Evolutionary conservation across 306 rosid species (phyloP), one percentile per base, ranked within the genome.

Genomic region (Carpinus viminea): DNA sequence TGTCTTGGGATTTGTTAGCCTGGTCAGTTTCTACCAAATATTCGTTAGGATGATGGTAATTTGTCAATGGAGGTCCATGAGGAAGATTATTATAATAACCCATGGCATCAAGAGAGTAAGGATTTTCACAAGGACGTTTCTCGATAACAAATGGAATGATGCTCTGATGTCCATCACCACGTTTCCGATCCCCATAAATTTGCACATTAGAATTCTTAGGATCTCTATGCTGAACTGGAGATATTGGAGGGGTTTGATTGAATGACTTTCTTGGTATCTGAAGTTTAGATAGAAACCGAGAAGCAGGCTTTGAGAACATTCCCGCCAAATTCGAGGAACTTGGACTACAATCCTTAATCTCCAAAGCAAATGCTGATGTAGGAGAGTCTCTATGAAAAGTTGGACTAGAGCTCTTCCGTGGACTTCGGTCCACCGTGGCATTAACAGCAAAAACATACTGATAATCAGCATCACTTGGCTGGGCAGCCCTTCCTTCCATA

Each of bases 391-490:
- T 85, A 8, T 20, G 80, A 72, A 87, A 79, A 75, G 70, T 87
- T 61, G 93, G 92, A 85, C 88, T 76, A 10, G 86, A 84, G 78
- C 87, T 88, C 77, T 78, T 89, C 76, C 74, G 81, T 1, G 88
- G 85, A 85, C 90, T 90, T 84, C 50, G 83, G 77, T 92, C 91
- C 56, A 88, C 72, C 89, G 88, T 90, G 76, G 94, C 91, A 85
- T 93, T 91, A 69, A 89, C 91, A 83, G 97, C 96, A 82, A 89
- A 89, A 77, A 91, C 92, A 84, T 88, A 94, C 64, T 91, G 93
- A 78, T 83, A 86, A 65, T 92, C 96, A 45, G 56, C 81, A 66
- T 87, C 89, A 61, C 78, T 81, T 79, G 89, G 82, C 73, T 83
- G 91, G 73, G 80, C 83, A 66, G 76, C 83, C 83, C 81, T 89